Conservation (phyloP, 768 basidiomycete species). For the Agrocybe chaxingu region DNA sequence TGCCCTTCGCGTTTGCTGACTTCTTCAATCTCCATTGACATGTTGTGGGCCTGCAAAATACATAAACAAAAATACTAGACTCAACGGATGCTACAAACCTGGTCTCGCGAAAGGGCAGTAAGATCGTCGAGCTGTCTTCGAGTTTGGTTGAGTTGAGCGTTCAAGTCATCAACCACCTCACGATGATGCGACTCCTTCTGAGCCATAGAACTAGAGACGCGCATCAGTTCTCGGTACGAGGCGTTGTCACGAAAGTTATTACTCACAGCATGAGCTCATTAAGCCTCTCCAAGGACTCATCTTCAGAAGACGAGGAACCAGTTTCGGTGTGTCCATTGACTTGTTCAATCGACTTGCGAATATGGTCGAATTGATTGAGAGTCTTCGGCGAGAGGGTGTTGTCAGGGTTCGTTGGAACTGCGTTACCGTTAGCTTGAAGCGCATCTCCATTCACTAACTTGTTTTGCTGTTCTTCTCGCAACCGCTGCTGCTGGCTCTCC, state of each 20-base stretch:
- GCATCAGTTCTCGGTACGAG: slow-evolving; percentile 7
- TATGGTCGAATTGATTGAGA: slow-evolving; percentile 67
- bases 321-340: slow-evolving; percentile 37
- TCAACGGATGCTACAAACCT: slow-evolving; percentile 47
- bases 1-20: slow-evolving; percentile 55
- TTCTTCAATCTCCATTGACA: slow-evolving; percentile 81
- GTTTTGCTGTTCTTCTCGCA: slow-evolving; percentile 6
- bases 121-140: slow-evolving; percentile 82
- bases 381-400: slow-evolving; percentile 66
- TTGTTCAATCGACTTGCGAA: slow-evolving; percentile 66
- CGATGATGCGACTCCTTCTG: slow-evolving; percentile 92
- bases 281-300: slow-evolving; percentile 74
- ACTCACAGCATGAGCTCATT: slow-evolving; percentile 92
- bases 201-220: slow-evolving; percentile 79
- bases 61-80: slow-evolving; percentile 1
- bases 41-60: slow-evolving; percentile 64
- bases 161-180: slow-evolving; percentile 73
- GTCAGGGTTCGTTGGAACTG: slow-evolving; percentile 13
- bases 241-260: slow-evolving; percentile 1
- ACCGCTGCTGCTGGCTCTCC: slow-evolving; percentile 27
- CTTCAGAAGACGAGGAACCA: slow-evolving; percentile 45
- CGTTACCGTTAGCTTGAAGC: slow-evolving; percentile 20
- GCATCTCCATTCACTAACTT: slow-evolving; percentile 8
- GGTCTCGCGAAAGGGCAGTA: slow-evolving; percentile 76
- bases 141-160: slow-evolving; percentile 61